phyloP scores from a whole-genome alignment of 2,329 filamentous ascomycete species.

The Cyclaneusma minus region DNA sequence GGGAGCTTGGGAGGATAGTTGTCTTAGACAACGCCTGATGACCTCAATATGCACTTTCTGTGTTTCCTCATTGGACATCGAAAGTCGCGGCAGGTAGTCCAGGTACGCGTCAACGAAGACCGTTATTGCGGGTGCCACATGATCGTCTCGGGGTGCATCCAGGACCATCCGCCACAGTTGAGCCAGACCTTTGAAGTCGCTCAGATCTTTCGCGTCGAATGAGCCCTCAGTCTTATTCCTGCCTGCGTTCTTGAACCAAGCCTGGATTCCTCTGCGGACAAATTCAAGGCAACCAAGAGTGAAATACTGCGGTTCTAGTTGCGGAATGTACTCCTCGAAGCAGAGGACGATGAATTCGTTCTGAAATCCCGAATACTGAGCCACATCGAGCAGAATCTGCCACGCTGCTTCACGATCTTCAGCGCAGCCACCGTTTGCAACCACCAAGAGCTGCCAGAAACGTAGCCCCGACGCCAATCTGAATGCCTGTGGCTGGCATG shows the following conservation, averaged over 20 bases:
- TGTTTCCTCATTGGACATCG: constrained; percentile 32
- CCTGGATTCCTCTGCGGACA: constrained; percentile 34
- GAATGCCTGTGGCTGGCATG: constrained; percentile 44
- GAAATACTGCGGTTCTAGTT: constrained; percentile 39
- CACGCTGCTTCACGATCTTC: constrained; percentile 53
- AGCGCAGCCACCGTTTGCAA: constrained; percentile 39
- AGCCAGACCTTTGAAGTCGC: constrained; percentile 42
- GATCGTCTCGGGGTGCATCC: constrained; percentile 44
- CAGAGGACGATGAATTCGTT: constrained; percentile 41
- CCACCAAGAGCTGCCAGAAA: constrained; percentile 63
- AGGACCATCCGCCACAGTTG: constrained; percentile 76
- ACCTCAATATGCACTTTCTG: constrained; percentile 51
- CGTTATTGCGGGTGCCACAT: constrained; percentile 53
- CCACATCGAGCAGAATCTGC: constrained; percentile 41
- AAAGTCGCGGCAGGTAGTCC: constrained; percentile 32
- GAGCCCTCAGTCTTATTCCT: constrained; percentile 32
- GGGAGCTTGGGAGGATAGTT: constrained; percentile 48
- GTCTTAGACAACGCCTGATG: constrained; percentile 56
- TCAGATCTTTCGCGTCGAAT: constrained; percentile 33
- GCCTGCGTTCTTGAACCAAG: constrained; percentile 27
- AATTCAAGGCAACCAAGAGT: constrained; percentile 48
- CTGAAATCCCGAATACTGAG: constrained; percentile 25
- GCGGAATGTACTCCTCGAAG: constrained; percentile 39
- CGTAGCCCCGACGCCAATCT: constrained; percentile 41
- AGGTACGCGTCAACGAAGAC: constrained; percentile 65